Percentiles rank a stretch among this genome's conserved stretches.
Conservation (phyloP, 768 basidiomycete species). For the Boletus sp. region DNA sequence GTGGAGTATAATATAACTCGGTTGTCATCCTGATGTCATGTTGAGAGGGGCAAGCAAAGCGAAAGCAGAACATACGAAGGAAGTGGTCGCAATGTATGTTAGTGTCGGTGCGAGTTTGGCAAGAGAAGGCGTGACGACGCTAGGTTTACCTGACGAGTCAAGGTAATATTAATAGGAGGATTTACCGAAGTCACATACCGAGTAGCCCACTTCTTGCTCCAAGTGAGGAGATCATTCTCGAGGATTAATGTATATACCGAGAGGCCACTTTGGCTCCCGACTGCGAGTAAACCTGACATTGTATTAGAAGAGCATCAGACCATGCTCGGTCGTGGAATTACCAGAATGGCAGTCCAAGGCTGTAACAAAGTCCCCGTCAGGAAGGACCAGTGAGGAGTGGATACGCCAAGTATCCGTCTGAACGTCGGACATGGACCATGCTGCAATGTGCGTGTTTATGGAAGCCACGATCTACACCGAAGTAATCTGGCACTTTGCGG, state of each 20-base stretch:
- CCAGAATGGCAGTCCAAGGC: constrained; percentile 75
- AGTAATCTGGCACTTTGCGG: background rate
- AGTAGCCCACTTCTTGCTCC: constrained; percentile 76
- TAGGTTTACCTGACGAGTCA: constrained; percentile 25
- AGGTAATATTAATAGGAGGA: constrained; percentile 5
- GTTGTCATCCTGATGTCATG: constrained; percentile 48
- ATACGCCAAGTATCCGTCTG: constrained; percentile 69
- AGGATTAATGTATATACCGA: constrained; percentile 76
- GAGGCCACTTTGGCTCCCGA: constrained; percentile 58
- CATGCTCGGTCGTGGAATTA: constrained; percentile 29
- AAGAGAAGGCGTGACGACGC: constrained; percentile 49
- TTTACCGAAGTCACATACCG: constrained; percentile 41
- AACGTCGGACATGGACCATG: constrained; percentile 74
- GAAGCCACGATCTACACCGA: constrained; percentile 66
- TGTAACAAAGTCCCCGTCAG: constrained; percentile 52
- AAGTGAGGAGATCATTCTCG: constrained; percentile 80
- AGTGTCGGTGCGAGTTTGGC: constrained; percentile 73
- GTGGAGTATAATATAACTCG: constrained; percentile 68
- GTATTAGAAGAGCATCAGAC: constrained; percentile 24
- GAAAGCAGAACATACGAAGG: constrained; percentile 43
- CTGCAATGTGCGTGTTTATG: constrained; percentile 64
- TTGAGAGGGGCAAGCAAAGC: constrained; percentile 8
- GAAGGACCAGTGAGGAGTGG: constrained; percentile 76
- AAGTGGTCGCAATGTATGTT: constrained; percentile 67
- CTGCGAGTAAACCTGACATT: constrained; percentile 66